A percentile compares a stretch with the other conserved stretches of the same genome.
Evolutionary conservation across 2,329 filamentous ascomycete genomes (phyloP).

Genomic region (Immersiporthe knoxdaviesiana): DNA sequence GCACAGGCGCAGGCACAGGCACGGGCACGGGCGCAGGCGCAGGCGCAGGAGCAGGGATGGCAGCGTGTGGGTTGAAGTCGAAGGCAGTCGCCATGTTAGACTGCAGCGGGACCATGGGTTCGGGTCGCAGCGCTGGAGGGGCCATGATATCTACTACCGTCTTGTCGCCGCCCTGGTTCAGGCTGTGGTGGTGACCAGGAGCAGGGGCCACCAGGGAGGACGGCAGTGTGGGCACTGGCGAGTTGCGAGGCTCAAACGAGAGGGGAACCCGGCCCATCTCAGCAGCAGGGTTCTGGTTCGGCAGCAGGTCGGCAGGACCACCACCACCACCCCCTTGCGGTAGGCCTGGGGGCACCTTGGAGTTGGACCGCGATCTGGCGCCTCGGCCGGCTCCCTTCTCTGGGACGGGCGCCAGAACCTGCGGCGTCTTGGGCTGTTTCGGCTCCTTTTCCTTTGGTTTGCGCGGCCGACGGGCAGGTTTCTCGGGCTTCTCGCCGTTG

Average conservation of each 20-base stretch:
- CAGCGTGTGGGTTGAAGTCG: constrained; percentile 49
- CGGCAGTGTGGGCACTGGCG: constrained; percentile 45
- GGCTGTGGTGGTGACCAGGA: constrained; percentile 32
- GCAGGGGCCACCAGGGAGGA: constrained; percentile 46
- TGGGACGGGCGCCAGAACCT: constrained; percentile 53
- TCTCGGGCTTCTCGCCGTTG: constrained; percentile 50
- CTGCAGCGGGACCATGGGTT: constrained; percentile 53
- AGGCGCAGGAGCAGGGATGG: constrained; percentile 24
- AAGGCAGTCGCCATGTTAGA: constrained; percentile 49
- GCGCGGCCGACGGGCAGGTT: constrained; percentile 45
- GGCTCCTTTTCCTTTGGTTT: constrained; percentile 42
- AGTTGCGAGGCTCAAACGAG: constrained; percentile 27
- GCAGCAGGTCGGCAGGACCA: constrained; percentile 41
- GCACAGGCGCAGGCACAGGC: neutral
- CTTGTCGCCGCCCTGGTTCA: constrained; percentile 24
- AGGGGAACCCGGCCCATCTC: constrained; percentile 33
- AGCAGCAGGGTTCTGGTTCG: constrained; percentile 41
- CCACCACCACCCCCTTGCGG: neutral
- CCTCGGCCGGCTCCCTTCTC: constrained; percentile 43
- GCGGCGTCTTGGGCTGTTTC: constrained; percentile 43
- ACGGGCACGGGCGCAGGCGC: too few relatives aligned
- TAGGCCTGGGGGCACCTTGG: constrained; percentile 46
- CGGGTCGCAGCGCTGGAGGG: constrained; percentile 59
- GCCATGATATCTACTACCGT: constrained; percentile 54
- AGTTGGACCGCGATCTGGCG: constrained; percentile 59